These are phyloP conservation scores for Trichoderma erinaceum DNA, from an alignment of 495 filamentous ascomycete species.

Conservation along the genomic window DNA sequence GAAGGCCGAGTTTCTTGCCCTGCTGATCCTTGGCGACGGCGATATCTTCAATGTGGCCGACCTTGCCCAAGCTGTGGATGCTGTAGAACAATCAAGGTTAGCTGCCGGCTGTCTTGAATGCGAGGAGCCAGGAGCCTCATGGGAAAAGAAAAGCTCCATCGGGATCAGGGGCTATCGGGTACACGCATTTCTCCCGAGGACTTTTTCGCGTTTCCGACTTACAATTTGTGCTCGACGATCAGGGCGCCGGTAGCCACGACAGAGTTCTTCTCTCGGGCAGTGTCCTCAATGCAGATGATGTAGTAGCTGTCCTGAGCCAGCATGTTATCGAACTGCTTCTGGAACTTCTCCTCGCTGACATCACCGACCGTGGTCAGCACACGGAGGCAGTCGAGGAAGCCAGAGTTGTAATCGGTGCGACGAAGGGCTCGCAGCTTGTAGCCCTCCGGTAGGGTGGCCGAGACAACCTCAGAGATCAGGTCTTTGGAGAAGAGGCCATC, in stretches of 20 bases:
- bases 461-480: slow-evolving; percentile 72
- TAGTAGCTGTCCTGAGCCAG: slow-evolving; percentile 74
- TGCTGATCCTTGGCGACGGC: slow-evolving; percentile 90
- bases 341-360: slow-evolving; percentile 67
- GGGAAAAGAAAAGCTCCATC: no score
- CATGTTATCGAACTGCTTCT: slow-evolving; percentile 81
- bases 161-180: background rate
- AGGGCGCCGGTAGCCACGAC: slow-evolving; percentile 85
- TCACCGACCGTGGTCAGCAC: slow-evolving; percentile 93
- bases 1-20: slow-evolving; percentile 89
- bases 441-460: slow-evolving; percentile 63
- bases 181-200: no score
- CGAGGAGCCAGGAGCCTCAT: background rate
- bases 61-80: slow-evolving; percentile 65
- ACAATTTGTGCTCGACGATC: slow-evolving; percentile 84
- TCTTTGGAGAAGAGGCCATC: slow-evolving; percentile 60
- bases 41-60: slow-evolving; percentile 99
- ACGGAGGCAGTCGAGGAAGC: slow-evolving; percentile 84
- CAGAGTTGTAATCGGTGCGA: slow-evolving; percentile 66
- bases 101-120: background rate
- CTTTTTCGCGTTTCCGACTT: slow-evolving; percentile 23
- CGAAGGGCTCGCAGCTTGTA: slow-evolving; percentile 80
- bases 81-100: slow-evolving; percentile 31
- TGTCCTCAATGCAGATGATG: slow-evolving; percentile 74
- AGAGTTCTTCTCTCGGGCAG: slow-evolving; percentile 34